phyloP scores from a whole-genome alignment of 2,329 filamentous ascomycete species.

The Didymella lethalis region DNA sequence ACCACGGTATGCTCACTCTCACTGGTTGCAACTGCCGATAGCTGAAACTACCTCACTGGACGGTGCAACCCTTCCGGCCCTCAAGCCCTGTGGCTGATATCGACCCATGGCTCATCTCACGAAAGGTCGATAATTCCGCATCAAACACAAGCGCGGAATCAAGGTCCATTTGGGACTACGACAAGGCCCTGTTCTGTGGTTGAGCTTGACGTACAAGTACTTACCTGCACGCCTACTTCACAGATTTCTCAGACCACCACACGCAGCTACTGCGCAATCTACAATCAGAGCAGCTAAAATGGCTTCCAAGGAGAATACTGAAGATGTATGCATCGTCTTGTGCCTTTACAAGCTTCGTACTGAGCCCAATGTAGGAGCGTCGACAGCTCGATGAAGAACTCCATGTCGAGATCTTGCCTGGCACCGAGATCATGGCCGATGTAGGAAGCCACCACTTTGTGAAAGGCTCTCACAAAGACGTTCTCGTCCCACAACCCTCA shows the following conservation, averaged over 20 bases:
- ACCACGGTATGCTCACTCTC: not conserved
- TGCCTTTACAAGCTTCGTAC: not conserved
- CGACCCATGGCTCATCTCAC: constrained; percentile 6
- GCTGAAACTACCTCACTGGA: constrained; percentile 1
- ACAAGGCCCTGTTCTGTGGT: not conserved
- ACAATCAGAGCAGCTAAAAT: constrained; percentile 2
- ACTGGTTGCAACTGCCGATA: not conserved
- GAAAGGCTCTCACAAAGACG: constrained; percentile 56
- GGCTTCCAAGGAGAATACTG: constrained; percentile 17
- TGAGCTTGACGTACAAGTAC: constrained; percentile 6
- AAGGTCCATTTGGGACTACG: not conserved
- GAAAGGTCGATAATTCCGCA: not conserved
- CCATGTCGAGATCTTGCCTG: constrained; percentile 62
- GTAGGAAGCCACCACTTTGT: constrained; percentile 70
- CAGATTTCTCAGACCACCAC: not conserved
- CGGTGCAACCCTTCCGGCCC: constrained; percentile 5
- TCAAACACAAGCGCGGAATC: constrained; percentile 9
- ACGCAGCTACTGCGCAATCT: not conserved
- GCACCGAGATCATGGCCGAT: constrained; percentile 68
- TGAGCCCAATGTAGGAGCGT: constrained; percentile 48
- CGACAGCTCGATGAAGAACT: constrained; percentile 61
- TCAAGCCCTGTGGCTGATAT: constrained; percentile 6
- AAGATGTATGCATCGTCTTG: constrained; percentile 4
- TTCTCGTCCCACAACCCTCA: constrained; percentile 64
- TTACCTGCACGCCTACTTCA: constrained; percentile 1